Evolutionary conservation across 495 filamentous ascomycete species (phyloP), one percentile per base, ranked within the genome.

Genomic region (Hypomontagnella monticulosa): DNA sequence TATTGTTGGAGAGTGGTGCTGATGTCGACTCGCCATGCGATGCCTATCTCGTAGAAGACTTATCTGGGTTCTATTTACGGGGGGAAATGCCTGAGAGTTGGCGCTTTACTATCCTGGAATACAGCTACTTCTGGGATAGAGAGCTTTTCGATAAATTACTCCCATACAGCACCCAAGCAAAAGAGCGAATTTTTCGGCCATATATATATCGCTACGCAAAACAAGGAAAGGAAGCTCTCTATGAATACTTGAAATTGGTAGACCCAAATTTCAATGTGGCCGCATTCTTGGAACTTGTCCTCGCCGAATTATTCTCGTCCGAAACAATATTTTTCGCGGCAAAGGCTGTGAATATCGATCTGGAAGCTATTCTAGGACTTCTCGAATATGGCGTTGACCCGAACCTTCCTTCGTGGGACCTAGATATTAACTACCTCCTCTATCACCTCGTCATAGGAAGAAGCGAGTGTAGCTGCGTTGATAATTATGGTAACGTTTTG

Each of bases 211-310:
- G 56, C 14, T 37, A 42, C 8, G 66, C 57, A 27, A 57, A 57
- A 19, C 48, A 49, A 51, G 66, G 66, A 32, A 37, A 19, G 27
- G 16, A 47, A 15, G 9, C 15, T 32, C 41, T 66, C 9, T 11
- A 23, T 4, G 34, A 55, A 23, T 70, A 66, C 12, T 36, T 70
- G 44, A 34, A 50, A 12, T 32, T 23, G 23, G 15, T 6, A 16
- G 41, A 53, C 0, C 1, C 14, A 23, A n/a, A 33, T n/a, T 52
- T 52, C 6, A 40, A 54, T 14, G 47, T 0, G 4, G 36, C 10
- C 11, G 15, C 12, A 5, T 65, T 70, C 34, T 23, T 70, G 5
- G 66, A 66, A 57, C 57, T 70, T 27, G 53, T 61, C 15, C 51
- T 70, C 11, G 44, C 30, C 15, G 66, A 70, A n/a, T 61, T 61